These are phyloP conservation scores for Andrographis paniculata DNA, from an alignment of 305 asterid species.

Conservation along the genomic window DNA sequence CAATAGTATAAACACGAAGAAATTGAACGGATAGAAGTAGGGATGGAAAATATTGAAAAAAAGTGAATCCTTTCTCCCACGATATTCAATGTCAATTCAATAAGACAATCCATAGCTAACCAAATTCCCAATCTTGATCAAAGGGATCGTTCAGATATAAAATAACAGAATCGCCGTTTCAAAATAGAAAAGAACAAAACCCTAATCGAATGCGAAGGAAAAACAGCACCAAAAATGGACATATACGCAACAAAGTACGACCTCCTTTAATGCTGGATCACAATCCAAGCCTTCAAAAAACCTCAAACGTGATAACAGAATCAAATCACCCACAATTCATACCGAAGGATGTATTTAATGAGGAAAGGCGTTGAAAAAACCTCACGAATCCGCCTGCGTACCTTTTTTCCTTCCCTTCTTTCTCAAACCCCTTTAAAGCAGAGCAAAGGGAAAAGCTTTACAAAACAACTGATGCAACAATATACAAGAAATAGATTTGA, in stretches of 20 bases:
- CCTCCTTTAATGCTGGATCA: not conserved
- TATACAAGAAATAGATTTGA: too few species aligned
- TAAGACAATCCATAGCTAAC: too few species aligned
- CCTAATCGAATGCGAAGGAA: not conserved
- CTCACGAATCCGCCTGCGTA: slow-evolving; percentile 24
- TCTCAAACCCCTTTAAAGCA: slow-evolving; percentile 18
- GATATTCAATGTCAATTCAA: slow-evolving; percentile 16
- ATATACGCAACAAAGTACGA: not conserved
- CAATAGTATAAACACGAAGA: not conserved
- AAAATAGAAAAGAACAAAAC: slow-evolving; percentile 2
- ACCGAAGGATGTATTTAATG: slow-evolving; percentile 9
- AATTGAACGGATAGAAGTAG: not conserved
- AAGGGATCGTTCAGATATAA: slow-evolving; percentile 5
- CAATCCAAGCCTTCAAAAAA: slow-evolving; percentile 2
- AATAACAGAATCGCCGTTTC: slow-evolving; percentile 7
- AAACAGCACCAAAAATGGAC: not conserved
- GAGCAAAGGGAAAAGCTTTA: slow-evolving; percentile 23
- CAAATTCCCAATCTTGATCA: slow-evolving; percentile 3
- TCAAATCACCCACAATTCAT: slow-evolving; percentile 8
- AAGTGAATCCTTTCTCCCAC: slow-evolving; percentile 17
- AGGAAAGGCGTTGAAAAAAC: slow-evolving; percentile 3
- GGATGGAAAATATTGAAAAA: too few species aligned
- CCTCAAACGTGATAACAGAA: slow-evolving; percentile 11
- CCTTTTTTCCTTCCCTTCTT: slow-evolving; percentile 17
- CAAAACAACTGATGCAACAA: slow-evolving; percentile 5